Conservation (phyloP, 352 stramenopile species). For the Paralagenidium karlingii region DNA sequence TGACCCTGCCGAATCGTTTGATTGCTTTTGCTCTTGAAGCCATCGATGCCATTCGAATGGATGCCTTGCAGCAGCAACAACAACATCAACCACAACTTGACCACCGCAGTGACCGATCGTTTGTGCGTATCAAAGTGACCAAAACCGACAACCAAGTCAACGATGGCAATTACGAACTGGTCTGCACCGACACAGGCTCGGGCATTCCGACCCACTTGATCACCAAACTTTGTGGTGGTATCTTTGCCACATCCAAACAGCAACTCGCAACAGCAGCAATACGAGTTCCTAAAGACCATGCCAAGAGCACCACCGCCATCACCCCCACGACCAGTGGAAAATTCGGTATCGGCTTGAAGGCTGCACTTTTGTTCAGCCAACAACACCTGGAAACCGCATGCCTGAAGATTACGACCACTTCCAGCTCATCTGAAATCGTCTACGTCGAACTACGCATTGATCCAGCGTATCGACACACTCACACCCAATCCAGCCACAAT, state of each 20-base stretch:
- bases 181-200: constrained; percentile 65
- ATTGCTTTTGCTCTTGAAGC: constrained; percentile 38
- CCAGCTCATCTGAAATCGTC: constrained; percentile 37
- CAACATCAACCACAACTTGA: too few relatives aligned
- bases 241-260: constrained; percentile 72
- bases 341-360: constrained; percentile 72
- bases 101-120: too few relatives aligned
- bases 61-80: too few relatives aligned
- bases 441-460: constrained; percentile 62
- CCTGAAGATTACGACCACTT: constrained; percentile 51
- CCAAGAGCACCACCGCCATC: not conserved
- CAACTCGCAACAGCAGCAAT: not conserved
- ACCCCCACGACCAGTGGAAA: constrained; percentile 26
- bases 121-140: too few relatives aligned
- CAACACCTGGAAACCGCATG: constrained; percentile 17
- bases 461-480: too few relatives aligned
- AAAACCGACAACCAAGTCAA: too few relatives aligned
- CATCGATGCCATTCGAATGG: constrained; percentile 30
- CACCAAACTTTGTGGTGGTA: constrained; percentile 42
- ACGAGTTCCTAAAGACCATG: constrained; percentile 5
- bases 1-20: too few relatives aligned
- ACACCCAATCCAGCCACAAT: too few relatives aligned
- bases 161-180: constrained; percentile 23
- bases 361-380: constrained; percentile 63
- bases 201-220: constrained; percentile 56